A percentile compares a stretch with the other conserved stretches of the same genome.
Evolutionary conservation across 208 protist genomes (phyloP).

Genomic region (Phytomonas sp.): DNA sequence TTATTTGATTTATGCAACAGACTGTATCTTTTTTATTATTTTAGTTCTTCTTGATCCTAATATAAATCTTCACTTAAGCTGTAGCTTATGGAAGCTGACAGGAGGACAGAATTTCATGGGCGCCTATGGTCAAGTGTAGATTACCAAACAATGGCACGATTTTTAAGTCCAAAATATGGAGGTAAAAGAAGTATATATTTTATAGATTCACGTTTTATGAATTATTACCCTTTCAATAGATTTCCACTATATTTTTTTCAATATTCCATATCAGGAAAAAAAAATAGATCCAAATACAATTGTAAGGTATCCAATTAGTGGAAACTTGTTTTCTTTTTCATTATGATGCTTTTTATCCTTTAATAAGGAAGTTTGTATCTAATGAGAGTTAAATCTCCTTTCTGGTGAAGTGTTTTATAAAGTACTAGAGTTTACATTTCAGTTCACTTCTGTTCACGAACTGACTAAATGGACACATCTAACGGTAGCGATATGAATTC

Average conservation of each 20-base stretch:
- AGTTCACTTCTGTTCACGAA: background rate
- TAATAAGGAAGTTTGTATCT: background rate
- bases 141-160: background rate
- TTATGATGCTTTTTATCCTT: background rate
- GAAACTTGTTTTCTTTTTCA: background rate
- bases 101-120: background rate
- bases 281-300: background rate
- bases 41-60: background rate
- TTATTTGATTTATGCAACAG: slow-evolving; percentile 5
- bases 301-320: background rate
- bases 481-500: background rate
- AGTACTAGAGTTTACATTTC: background rate
- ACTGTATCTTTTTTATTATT: slow-evolving; percentile 8
- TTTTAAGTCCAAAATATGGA: no score
- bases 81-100: background rate
- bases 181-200: background rate
- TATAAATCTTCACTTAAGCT: background rate
- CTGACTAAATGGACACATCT: background rate
- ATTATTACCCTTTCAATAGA: slow-evolving; percentile 10
- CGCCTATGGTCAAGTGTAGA: background rate
- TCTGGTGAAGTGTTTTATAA: background rate
- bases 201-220: background rate
- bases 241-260: background rate
- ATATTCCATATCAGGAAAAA: background rate
- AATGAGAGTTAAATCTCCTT: background rate